Conservation (phyloP, 2,329 filamentous ascomycete genomes). For the Trichoderma oligosporum region DNA sequence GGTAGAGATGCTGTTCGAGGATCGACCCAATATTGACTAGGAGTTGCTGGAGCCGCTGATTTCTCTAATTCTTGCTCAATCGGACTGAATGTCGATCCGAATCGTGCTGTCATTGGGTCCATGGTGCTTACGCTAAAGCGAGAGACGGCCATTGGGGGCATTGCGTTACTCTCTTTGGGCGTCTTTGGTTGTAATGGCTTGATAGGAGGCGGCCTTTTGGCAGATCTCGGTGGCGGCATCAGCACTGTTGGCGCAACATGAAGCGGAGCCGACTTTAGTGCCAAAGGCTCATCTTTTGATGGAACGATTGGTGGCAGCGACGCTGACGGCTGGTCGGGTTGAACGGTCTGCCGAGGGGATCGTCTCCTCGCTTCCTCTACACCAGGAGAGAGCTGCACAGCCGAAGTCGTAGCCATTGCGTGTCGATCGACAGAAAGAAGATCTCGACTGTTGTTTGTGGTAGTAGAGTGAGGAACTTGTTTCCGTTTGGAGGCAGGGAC, state of each 20-base stretch:
- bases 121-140: constrained; percentile 2
- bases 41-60: neutral
- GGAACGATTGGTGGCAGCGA: neutral
- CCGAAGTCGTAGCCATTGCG: constrained; percentile 28
- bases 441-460: neutral
- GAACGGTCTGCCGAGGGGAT: constrained; percentile 40
- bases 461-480: constrained; percentile 27
- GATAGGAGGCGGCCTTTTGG: neutral
- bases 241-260: neutral
- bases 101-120: constrained; percentile 6
- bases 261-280: constrained; percentile 1
- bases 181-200: constrained; percentile 3
- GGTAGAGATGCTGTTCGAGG: constrained; percentile 27
- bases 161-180: neutral
- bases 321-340: neutral
- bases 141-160: neutral
- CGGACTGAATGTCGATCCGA: constrained; percentile 3
- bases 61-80: neutral
- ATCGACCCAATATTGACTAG: constrained; percentile 5
- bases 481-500: constrained; percentile 41
- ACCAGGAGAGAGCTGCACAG: constrained; percentile 49
- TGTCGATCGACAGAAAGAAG: constrained; percentile 1
- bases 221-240: constrained; percentile 14
- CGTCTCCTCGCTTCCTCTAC: constrained; percentile 49
- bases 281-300: neutral